Percentiles rank a stretch among this genome's conserved stretches.
These are phyloP conservation scores for Suhomyces coccinellae DNA, from an alignment of 1,139 yeast genomes.

Conservation along the genomic window DNA sequence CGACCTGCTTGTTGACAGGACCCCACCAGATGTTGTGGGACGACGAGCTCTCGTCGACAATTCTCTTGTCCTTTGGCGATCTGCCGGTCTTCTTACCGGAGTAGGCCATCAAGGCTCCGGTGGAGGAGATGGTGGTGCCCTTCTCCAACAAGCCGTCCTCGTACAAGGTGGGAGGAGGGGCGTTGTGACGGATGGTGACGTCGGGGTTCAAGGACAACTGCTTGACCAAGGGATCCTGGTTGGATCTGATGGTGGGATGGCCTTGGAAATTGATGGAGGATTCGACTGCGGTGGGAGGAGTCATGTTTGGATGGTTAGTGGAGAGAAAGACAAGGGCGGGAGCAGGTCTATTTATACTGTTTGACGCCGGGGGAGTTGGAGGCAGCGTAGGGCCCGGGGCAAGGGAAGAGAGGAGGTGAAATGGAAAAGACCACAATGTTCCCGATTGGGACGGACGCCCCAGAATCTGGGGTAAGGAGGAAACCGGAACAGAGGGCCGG, in stretches of 20 bases:
- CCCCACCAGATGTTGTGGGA: conserved; percentile 97
- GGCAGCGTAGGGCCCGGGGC: conserved; percentile 19
- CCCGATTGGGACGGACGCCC: conserved; percentile 8
- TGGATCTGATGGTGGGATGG: conserved; percentile 45
- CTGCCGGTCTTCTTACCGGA: conserved; percentile 97
- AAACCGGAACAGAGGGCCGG: conserved; percentile 14
- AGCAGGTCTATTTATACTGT: conserved; percentile 18
- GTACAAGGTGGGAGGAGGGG: conserved; percentile 89
- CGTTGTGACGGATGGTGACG: conserved; percentile 72
- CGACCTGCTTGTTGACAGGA: conserved; percentile 94
- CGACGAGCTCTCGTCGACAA: conserved; percentile 91
- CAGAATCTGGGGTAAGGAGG: conserved; percentile 23
- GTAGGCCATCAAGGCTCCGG: conserved; percentile 95
- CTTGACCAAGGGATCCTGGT: conserved; percentile 46
- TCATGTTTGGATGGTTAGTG: conserved; percentile 25
- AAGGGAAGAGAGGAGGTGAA: conserved; percentile 14
- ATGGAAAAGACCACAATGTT: conserved; percentile 2
- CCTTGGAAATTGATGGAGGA: conserved; percentile 46
- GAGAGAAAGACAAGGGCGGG: conserved; percentile 2
- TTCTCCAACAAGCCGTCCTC: conserved; percentile 92
- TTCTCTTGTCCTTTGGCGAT: conserved; percentile 97
- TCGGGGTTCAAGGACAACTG: conserved; percentile 49
- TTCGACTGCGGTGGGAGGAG: conserved; percentile 52
- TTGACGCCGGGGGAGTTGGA: not conserved
- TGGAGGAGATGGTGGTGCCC: conserved; percentile 88